Evolutionary conservation across 75 land plant genomes (phyloP).

Genomic region (Adiantum capillusveneris): DNA sequence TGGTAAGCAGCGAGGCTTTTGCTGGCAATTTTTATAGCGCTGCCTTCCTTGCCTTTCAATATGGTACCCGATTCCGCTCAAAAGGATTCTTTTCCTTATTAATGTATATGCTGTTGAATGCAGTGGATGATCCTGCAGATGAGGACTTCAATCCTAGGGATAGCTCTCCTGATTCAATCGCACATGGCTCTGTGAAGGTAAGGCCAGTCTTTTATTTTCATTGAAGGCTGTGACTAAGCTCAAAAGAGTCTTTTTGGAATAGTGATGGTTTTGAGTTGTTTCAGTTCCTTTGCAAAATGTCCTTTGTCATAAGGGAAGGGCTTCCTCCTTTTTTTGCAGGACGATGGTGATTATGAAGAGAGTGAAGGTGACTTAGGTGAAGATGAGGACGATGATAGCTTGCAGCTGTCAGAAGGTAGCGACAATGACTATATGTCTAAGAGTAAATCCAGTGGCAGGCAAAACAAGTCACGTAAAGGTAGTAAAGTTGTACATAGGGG

Average conservation of each 20-base stretch:
- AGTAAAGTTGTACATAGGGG: conserved; percentile 20
- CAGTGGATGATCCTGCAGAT: conserved; percentile 9
- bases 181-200: conserved; percentile 1
- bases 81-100: too few relatives aligned
- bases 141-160: conserved; percentile 4
- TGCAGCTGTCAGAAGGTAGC: conserved; percentile 62
- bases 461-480: conserved; percentile 4
- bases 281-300: too few relatives aligned
- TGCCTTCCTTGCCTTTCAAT: too few relatives aligned
- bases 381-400: conserved; percentile 56
- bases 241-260: too few relatives aligned
- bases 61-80: too few relatives aligned
- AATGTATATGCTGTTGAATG: background rate
- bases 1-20: too few relatives aligned
- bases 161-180: background rate
- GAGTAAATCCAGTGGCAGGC: background rate
- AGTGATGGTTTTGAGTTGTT: too few relatives aligned
- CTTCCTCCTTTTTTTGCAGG: conserved; percentile 6
- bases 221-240: too few relatives aligned
- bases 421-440: conserved; percentile 15
- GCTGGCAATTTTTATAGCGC: too few relatives aligned
- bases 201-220: too few relatives aligned
- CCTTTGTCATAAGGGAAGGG: too few relatives aligned
- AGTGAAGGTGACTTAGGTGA: conserved; percentile 59
- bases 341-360: conserved; percentile 12